phyloP scores from a whole-genome alignment of 257 asterid genomes.

The Osmanthus fragrans region DNA sequence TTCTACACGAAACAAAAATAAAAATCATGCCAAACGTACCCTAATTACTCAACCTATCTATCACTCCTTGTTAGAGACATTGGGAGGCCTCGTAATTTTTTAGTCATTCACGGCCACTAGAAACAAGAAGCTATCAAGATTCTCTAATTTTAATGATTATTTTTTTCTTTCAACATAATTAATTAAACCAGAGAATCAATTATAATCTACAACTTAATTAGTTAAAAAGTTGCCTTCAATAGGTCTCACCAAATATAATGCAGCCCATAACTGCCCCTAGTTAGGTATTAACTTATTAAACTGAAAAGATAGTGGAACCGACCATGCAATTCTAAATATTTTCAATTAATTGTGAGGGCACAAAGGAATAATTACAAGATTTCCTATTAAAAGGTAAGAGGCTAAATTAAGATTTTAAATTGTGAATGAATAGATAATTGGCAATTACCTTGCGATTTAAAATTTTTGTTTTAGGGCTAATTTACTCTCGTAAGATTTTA shows the following conservation, averaged over 20 bases:
- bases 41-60: no score
- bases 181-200: conserved; percentile 23
- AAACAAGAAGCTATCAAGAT: conserved; percentile 17
- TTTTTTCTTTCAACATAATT: conserved; percentile 17
- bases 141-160: conserved; percentile 17
- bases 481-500: no score
- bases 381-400: background rate
- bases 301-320: background rate
- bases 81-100: conserved; percentile 4
- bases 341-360: background rate
- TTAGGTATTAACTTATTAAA: background rate
- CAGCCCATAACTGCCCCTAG: conserved; percentile 20
- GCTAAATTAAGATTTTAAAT: background rate
- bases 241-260: conserved; percentile 22
- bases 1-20: no score
- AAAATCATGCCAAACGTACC: no score
- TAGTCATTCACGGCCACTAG: conserved; percentile 19
- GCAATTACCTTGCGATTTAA: background rate
- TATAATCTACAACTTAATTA: conserved; percentile 26
- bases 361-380: background rate
- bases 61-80: background rate
- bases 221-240: conserved; percentile 37
- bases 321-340: background rate
- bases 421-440: background rate
- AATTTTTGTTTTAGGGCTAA: no score